Base-by-base conservation (phyloP, 306 rosid species). In the Acacia acuminata region DNA sequence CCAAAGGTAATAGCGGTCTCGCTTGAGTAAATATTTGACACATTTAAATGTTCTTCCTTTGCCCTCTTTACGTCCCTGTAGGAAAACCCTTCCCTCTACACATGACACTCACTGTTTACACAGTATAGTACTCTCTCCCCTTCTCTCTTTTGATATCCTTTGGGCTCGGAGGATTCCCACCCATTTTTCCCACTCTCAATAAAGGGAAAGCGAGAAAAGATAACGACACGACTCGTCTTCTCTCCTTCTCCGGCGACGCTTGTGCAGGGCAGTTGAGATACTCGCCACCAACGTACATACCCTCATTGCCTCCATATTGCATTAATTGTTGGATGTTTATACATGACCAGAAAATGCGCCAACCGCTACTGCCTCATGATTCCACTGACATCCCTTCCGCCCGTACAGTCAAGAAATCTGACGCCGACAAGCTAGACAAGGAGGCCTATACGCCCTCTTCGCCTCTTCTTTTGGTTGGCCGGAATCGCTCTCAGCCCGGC, bases 261-360 rank as follows among this genome's bases (percentile, higher is more conserved):
- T 6, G 69, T 55, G 48, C 61, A 75, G 78, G 66, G n/a, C 12
- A 32, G 5, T 51, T 14, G n/a, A 17, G 40, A 43, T 20, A 42
- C 80, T 58, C 27, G 13, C 43, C 56, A 10, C 20, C 12, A 3
- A 40, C 65, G 25, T 11, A 76, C 36, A 9, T n/a, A 70, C 53
- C 3, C 64, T 4, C 24, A 64, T 77, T 51, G 64, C 79, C 24
- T 45, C 65, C 77, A 75, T 19, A 84, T 87, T 87, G 88, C 85
- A 64, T 81, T 73, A 74, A 84, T 82, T 72, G 40, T 50, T 51
- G 10, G 1, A 42, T 63, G 73, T 75, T 64, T 78, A 77, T 69
- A 77, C 40, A 84, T 43, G 77, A 78, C 56, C 65, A 72, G 43
- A 93, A 90, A 96, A 96, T 96, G 99, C 99, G 91, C 24, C 89